Conservation (phyloP, 768 basidiomycete species). For the Suillus alpinus region DNA sequence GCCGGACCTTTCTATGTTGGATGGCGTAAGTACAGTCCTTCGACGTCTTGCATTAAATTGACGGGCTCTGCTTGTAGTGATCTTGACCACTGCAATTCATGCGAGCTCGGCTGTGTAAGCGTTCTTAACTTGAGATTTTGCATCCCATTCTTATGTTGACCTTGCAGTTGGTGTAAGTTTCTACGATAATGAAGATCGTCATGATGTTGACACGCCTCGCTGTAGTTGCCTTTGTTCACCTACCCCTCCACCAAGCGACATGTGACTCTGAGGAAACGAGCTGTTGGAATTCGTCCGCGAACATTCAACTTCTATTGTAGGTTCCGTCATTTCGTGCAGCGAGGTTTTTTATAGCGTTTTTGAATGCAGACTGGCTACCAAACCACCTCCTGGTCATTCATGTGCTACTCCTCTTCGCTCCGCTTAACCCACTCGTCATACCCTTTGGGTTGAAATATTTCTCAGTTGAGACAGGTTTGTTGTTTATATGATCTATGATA, state of each 20-base stretch:
- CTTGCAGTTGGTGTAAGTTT: constrained; percentile 57
- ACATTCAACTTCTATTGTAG: constrained; percentile 79
- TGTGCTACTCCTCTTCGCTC: constrained; percentile 65
- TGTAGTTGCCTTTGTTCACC: constrained; percentile 64
- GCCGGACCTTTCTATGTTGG: constrained; percentile 89
- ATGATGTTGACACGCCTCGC: background rate
- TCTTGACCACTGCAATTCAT: constrained; percentile 75
- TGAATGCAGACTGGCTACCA: constrained; percentile 68
- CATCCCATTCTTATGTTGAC: constrained; percentile 4
- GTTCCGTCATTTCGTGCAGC: constrained; percentile 16
- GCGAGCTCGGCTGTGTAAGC: constrained; percentile 67
- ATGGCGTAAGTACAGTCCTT: constrained; percentile 58
- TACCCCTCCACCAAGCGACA: constrained; percentile 63
- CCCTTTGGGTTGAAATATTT: constrained; percentile 75
- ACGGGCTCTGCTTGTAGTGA: constrained; percentile 40
- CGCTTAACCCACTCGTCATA: constrained; percentile 77
- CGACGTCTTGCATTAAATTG: background rate
- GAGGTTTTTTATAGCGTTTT: background rate
- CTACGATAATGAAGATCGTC: background rate
- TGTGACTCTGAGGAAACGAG: constrained; percentile 66
- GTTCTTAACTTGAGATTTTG: background rate
- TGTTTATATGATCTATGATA: constrained; percentile 1
- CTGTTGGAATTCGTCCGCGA: constrained; percentile 65
- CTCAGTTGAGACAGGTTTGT: constrained; percentile 55
- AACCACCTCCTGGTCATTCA: constrained; percentile 75